Evolutionary conservation across 495 filamentous ascomycete genomes (phyloP).

Genomic region (Aspergillus incahuasiensis): DNA sequence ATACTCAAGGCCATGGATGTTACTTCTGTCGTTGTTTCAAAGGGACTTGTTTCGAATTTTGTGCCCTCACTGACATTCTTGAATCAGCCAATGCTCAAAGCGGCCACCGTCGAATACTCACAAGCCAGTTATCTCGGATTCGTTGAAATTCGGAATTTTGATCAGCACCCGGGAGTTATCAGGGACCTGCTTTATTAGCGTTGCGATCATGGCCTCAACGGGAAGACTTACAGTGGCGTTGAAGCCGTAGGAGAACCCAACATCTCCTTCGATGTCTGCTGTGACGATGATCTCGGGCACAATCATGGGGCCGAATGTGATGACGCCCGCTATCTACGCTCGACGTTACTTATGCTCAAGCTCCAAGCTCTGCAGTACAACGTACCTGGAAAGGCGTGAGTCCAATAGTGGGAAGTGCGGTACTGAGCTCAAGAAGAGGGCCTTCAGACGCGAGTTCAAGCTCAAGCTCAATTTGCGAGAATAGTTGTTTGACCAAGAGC

Average conservation of each 20-base stretch:
- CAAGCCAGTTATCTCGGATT: slow-evolving; percentile 26
- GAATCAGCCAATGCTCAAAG: not conserved
- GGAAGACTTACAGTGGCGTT: slow-evolving; percentile 10
- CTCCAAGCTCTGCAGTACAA: not conserved
- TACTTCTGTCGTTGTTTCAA: slow-evolving; percentile 16
- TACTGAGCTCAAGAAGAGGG: slow-evolving; percentile 8
- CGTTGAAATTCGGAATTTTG: slow-evolving; percentile 14
- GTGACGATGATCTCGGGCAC: slow-evolving; percentile 16
- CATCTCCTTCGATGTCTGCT: slow-evolving; percentile 10
- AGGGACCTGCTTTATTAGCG: slow-evolving; percentile 16
- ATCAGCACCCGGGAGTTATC: slow-evolving; percentile 23
- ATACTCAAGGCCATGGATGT: slow-evolving; percentile 17
- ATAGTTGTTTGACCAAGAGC: slow-evolving; percentile 18
- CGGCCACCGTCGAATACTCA: slow-evolving; percentile 5
- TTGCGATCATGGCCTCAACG: not conserved
- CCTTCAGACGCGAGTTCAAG: slow-evolving; percentile 13
- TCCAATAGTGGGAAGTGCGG: slow-evolving; percentile 20
- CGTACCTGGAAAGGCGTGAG: slow-evolving; percentile 24
- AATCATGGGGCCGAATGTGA: slow-evolving; percentile 24
- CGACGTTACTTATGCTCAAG: not conserved
- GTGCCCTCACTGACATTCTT: slow-evolving; percentile 16
- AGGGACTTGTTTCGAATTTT: slow-evolving; percentile 20
- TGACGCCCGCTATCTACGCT: slow-evolving; percentile 23
- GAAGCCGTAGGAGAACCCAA: slow-evolving; percentile 30
- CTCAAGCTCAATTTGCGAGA: slow-evolving; percentile 27